phyloP scores from a whole-genome alignment of 2,329 filamentous ascomycete species.

The Phoma herbarum region DNA sequence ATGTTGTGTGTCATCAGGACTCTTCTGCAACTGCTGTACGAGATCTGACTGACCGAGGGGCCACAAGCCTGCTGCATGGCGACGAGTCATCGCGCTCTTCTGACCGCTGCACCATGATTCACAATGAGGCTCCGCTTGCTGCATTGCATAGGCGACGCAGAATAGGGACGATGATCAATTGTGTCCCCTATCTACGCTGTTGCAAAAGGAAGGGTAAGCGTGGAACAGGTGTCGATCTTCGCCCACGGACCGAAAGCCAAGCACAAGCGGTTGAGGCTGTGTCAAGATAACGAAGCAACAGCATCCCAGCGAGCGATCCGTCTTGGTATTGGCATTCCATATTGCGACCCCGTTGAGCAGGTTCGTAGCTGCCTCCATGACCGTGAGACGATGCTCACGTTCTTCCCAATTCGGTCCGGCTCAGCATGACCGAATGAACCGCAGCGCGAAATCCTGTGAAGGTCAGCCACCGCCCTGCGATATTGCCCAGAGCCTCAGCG shows the following conservation, averaged over 20 bases:
- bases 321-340: conserved; percentile 19
- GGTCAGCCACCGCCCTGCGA: conserved; percentile 17
- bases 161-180: conserved; percentile 11
- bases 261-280: conserved; percentile 21
- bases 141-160: background rate
- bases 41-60: background rate
- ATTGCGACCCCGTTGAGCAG: conserved; percentile 2
- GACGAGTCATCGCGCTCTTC: conserved; percentile 4
- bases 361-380: background rate
- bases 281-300: conserved; percentile 24
- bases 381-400: background rate
- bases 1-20: background rate
- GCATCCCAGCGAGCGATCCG: conserved; percentile 14
- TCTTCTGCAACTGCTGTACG: background rate
- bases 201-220: conserved; percentile 20
- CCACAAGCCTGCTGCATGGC: background rate
- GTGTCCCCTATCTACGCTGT: conserved; percentile 21
- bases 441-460: background rate
- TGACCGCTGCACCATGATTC: conserved; percentile 15
- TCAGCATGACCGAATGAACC: background rate
- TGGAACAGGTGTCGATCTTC: conserved; percentile 20
- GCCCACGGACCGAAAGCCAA: conserved; percentile 4
- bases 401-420: background rate
- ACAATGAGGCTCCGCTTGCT: conserved; percentile 13
- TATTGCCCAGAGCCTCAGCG: conserved; percentile 34